Evolutionary conservation across 345 rosid species (phyloP).

Genomic region (Salix caprea): DNA sequence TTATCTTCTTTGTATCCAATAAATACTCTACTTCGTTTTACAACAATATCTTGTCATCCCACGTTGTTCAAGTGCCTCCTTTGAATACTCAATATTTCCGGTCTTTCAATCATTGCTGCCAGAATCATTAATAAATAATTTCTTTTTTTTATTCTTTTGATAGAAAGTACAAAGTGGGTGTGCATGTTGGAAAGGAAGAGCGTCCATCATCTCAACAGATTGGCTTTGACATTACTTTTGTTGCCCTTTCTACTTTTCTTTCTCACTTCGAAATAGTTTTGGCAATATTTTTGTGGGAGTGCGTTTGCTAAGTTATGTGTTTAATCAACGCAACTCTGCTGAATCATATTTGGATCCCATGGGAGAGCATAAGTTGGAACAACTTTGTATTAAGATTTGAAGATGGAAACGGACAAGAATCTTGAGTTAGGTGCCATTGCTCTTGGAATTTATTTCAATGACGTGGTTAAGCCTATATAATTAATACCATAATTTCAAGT

Average conservation of each 20-base stretch:
- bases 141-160: not conserved
- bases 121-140: not conserved
- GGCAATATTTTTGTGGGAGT: not conserved
- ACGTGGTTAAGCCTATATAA: not conserved
- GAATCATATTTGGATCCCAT: slow-evolving; percentile 16
- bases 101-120: slow-evolving; percentile 24
- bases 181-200: slow-evolving; percentile 6
- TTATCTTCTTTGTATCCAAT: slow-evolving; percentile 38
- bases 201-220: not conserved
- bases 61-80: slow-evolving; percentile 15
- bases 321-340: not conserved
- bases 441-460: not conserved
- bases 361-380: slow-evolving; percentile 10
- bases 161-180: not conserved
- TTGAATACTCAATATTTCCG: not conserved
- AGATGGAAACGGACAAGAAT: slow-evolving; percentile 26
- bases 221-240: not conserved
- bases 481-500: not conserved
- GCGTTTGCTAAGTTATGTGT: not conserved
- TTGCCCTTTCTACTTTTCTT: not conserved
- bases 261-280: no score
- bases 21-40: slow-evolving; percentile 18
- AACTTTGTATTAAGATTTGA: not conserved
- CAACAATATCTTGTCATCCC: slow-evolving; percentile 30
- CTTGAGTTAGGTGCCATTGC: slow-evolving; percentile 18